Percentiles rank a stretch among this genome's conserved stretches.
Evolutionary conservation across 306 rosid species (phyloP).

Genomic region (Prunus mira): DNA sequence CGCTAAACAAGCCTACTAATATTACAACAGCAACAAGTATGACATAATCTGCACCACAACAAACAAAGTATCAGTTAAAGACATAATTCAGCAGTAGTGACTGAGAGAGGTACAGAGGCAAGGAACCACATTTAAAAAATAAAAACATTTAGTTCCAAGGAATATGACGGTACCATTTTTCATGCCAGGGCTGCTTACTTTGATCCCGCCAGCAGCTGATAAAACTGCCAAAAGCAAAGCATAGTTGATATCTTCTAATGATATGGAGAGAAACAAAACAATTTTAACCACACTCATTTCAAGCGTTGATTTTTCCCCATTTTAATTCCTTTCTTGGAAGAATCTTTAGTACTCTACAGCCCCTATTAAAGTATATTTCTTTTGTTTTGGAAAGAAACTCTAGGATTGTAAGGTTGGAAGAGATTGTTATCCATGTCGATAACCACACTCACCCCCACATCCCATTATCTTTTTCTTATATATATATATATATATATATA

Average conservation of each 20-base stretch:
- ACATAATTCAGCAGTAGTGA: conserved; percentile 13
- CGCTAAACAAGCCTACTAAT: conserved; percentile 81
- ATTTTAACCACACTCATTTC: not conserved
- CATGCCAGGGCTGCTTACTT: conserved; percentile 65
- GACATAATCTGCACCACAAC: conserved; percentile 58
- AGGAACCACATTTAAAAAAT: not conserved
- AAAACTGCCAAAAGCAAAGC: conserved; percentile 51
- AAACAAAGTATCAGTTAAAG: conserved; percentile 25
- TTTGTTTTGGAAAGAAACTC: not conserved
- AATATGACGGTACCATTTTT: conserved; percentile 49
- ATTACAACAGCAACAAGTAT: conserved; percentile 83
- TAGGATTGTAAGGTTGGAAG: too few species aligned
- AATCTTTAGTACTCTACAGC: too few species aligned
- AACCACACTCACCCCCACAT: not conserved
- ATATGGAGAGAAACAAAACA: not conserved
- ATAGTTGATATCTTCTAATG: conserved; percentile 26
- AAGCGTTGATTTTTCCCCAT: not conserved
- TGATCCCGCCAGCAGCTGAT: conserved; percentile 98
- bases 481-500: not conserved
- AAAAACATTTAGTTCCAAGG: conserved; percentile 14
- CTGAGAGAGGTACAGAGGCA: not conserved
- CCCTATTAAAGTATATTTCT: too few species aligned
- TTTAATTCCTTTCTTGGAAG: not conserved
- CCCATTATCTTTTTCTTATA: not conserved
- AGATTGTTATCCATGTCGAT: not conserved